Percentiles rank a stretch among this genome's conserved stretches.
Conservation (phyloP, 192 early-diverging fungal genomes). For the Borealophlyctis nickersoniae region DNA sequence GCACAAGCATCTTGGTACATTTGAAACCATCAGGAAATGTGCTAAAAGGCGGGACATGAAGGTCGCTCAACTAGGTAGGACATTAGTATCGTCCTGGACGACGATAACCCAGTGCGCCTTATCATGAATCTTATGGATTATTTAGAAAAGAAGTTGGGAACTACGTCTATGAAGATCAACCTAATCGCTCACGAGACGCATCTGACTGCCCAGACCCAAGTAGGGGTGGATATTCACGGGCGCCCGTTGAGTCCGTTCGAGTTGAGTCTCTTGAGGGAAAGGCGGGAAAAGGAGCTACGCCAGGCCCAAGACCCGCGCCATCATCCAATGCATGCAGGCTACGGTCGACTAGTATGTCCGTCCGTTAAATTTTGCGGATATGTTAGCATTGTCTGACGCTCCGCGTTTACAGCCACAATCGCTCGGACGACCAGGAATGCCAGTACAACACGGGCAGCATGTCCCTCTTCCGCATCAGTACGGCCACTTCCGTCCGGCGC, state of each 20-base stretch:
- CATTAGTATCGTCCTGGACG: no score
- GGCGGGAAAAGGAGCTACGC: conserved; percentile 21
- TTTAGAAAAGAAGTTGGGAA: no score
- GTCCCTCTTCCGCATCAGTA: background rate
- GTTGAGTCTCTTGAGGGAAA: conserved; percentile 10
- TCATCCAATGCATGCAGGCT: conserved; percentile 17
- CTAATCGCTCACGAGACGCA: conserved; percentile 38
- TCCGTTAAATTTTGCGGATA: no score
- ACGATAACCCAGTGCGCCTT: no score
- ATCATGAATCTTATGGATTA: no score
- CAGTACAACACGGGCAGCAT: background rate
- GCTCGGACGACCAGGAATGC: no score
- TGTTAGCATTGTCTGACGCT: background rate
- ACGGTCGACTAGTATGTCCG: conserved; percentile 14
- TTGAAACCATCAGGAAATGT: conserved; percentile 61
- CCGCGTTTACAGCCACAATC: no score
- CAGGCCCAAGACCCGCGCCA: conserved; percentile 27
- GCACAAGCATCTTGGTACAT: conserved; percentile 52
- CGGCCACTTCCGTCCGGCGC: background rate
- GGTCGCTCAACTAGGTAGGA: conserved; percentile 35
- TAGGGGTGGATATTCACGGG: conserved; percentile 23
- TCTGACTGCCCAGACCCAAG: conserved; percentile 20
- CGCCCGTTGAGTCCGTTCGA: conserved; percentile 25
- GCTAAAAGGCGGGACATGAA: conserved; percentile 61
- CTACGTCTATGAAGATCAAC: conserved; percentile 28